Evolutionary conservation across 345 rosid species (phyloP), one percentile per base, ranked within the genome.

Genomic region (Anacardium occidentale): DNA sequence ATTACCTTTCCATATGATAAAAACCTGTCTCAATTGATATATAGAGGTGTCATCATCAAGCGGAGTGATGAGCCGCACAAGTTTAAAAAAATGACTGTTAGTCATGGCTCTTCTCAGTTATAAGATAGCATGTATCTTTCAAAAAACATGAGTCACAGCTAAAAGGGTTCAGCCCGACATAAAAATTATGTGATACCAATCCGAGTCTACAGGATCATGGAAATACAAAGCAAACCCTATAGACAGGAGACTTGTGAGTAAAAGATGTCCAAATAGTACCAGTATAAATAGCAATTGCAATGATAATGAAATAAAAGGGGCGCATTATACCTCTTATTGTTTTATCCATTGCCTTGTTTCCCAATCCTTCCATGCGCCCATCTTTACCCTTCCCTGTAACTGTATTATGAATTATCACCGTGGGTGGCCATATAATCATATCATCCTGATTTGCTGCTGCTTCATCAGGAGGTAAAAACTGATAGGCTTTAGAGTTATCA

Each of bases 361-460:
- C 98, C 90, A 84, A 83, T 84, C 99, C 99, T 82, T 96, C 99
- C 86, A 90, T 77, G 75, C 95, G 96, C 52, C 96, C 93, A 66
- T 96, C 99, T 82, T 90, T 93, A 79, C 94, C 87, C 83, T 89
- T 96, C 72, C 98, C 99, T 47, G 96, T 93, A 74, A 87, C 72
- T 40, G 99, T 96, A 79, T 96, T 96, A 78, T 91, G 97, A 81
- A 96, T 81, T 73, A 96, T 87, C 80, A 96, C 93, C 82, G 80
- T 68, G 37, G 99, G 99, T 44, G 99, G 99, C 99, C 99, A 96
- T 77, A 96, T 71, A 80, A 93, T 88, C 79, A 93, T 82, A 86
- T 93, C 97, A 72, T 91, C 93, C 83, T 70, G 97, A 82, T 89
- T 90, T 73, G 85, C 82, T 59, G 91, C 84, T 81, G 91, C 96